Evolutionary conservation across 352 stramenopile genomes (phyloP).

Genomic region (Globisporangium spinosum): DNA sequence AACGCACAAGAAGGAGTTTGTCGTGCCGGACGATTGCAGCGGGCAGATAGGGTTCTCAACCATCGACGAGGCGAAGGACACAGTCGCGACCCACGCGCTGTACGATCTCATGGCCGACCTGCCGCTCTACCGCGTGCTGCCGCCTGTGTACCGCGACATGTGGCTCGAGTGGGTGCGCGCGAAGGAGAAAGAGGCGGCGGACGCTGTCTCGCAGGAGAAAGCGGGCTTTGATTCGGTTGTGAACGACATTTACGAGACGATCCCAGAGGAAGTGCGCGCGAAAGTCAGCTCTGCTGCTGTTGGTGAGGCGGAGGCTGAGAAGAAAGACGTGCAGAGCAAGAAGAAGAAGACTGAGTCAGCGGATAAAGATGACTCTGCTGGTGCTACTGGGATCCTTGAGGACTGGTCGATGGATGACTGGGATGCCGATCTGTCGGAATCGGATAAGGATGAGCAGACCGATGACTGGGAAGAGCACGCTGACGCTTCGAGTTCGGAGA

Average conservation of each 20-base stretch:
- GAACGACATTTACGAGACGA: conserved; percentile 37
- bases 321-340: neutral
- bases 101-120: conserved; percentile 84
- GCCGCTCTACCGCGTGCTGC: conserved; percentile 87
- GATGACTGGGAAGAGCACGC: conserved; percentile 13
- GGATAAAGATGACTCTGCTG: neutral
- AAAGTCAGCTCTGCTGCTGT: conserved; percentile 21
- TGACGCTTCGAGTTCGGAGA: neutral
- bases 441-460: neutral
- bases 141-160: conserved; percentile 82
- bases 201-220: conserved; percentile 32
- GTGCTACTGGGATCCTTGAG: conserved; percentile 21
- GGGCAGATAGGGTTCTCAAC: conserved; percentile 44
- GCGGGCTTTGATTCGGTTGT: conserved; percentile 55
- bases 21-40: conserved; percentile 33
- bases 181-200: conserved; percentile 33
- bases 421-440: conserved; percentile 56
- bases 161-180: conserved; percentile 74
- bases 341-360: neutral
- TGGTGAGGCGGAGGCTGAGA: conserved; percentile 11
- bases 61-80: conserved; percentile 72
- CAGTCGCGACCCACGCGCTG: conserved; percentile 78
- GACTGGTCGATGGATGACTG: conserved; percentile 73
- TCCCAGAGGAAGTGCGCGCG: conserved; percentile 47
- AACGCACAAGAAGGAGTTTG: conserved; percentile 36